Conservation (phyloP, 208 protist genomes). For the Trypanosoma avium region DNA sequence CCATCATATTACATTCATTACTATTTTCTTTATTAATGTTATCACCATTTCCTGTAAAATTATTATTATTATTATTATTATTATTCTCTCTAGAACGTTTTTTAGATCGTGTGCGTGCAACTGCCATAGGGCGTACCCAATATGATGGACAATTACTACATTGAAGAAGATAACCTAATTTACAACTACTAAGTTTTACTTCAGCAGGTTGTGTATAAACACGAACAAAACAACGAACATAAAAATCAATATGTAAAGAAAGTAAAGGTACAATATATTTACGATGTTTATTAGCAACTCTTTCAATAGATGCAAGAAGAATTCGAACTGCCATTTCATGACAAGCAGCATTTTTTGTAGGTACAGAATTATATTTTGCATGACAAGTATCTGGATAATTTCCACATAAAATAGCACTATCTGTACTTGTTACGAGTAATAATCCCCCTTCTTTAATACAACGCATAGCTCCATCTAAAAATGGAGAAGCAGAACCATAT, state of each 20-base stretch:
- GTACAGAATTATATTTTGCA: slow-evolving; percentile 96
- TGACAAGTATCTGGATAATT: slow-evolving; percentile 97
- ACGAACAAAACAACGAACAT: slow-evolving; percentile 98
- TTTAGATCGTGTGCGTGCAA: slow-evolving; percentile 19
- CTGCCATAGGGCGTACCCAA: slow-evolving; percentile 90
- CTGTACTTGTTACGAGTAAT: slow-evolving; percentile 98
- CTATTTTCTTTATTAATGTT: not conserved
- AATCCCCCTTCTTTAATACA: slow-evolving; percentile 96
- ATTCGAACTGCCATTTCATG: slow-evolving; percentile 97
- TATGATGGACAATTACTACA: slow-evolving; percentile 95
- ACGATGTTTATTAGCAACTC: slow-evolving; percentile 92
- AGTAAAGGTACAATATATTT: slow-evolving; percentile 97
- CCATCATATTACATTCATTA: not conserved
- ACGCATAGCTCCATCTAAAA: slow-evolving; percentile 97
- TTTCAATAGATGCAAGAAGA: slow-evolving; percentile 93
- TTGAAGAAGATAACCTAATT: slow-evolving; percentile 92
- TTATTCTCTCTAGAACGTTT: slow-evolving; percentile 17
- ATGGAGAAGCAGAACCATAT: slow-evolving; percentile 97
- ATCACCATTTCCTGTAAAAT: not conserved
- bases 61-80: not conserved
- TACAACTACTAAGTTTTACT: slow-evolving; percentile 88
- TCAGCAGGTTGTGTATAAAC: slow-evolving; percentile 92
- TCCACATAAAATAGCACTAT: slow-evolving; percentile 97
- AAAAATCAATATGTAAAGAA: slow-evolving; percentile 98
- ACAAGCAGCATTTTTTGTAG: slow-evolving; percentile 87